Percentiles rank a stretch among this genome's conserved stretches.
Evolutionary conservation across 2,329 filamentous ascomycete genomes (phyloP).

Genomic region (Aspergillus aculeatinus): DNA sequence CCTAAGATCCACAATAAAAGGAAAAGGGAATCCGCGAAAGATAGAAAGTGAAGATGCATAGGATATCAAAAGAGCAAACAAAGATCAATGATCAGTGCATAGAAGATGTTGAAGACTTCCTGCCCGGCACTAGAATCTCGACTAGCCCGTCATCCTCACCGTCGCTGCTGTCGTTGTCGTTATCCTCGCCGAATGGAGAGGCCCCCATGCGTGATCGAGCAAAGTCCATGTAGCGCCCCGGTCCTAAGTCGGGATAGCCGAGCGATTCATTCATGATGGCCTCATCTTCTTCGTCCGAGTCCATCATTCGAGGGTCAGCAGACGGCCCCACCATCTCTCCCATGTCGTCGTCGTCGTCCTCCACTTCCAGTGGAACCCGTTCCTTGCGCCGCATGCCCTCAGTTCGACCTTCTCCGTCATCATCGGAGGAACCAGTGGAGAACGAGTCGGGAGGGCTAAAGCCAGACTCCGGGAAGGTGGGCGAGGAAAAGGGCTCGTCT

Average conservation of each 20-base stretch:
- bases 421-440: conserved; percentile 45
- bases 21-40: conserved; percentile 10
- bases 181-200: conserved; percentile 38
- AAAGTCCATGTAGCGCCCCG: conserved; percentile 45
- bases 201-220: conserved; percentile 30
- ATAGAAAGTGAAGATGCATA: conserved; percentile 13
- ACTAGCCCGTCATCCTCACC: conserved; percentile 46
- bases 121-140: conserved; percentile 46
- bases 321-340: conserved; percentile 49
- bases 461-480: conserved; percentile 38
- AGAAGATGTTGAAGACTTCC: conserved; percentile 31
- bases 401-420: conserved; percentile 37
- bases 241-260: conserved; percentile 65
- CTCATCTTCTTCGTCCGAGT: conserved; percentile 55
- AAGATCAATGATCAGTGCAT: conserved; percentile 7
- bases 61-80: conserved; percentile 2
- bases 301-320: conserved; percentile 48
- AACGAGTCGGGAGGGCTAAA: conserved; percentile 42
- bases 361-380: conserved; percentile 59
- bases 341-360: conserved; percentile 53
- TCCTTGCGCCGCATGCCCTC: conserved; percentile 43
- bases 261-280: conserved; percentile 62
- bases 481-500: conserved; percentile 32
- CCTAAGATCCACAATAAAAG: neutral
- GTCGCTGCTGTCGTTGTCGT: conserved; percentile 47